Base-by-base conservation (phyloP, 2,329 filamentous ascomycete species). In the Ophiocordyceps robertsii region DNA sequence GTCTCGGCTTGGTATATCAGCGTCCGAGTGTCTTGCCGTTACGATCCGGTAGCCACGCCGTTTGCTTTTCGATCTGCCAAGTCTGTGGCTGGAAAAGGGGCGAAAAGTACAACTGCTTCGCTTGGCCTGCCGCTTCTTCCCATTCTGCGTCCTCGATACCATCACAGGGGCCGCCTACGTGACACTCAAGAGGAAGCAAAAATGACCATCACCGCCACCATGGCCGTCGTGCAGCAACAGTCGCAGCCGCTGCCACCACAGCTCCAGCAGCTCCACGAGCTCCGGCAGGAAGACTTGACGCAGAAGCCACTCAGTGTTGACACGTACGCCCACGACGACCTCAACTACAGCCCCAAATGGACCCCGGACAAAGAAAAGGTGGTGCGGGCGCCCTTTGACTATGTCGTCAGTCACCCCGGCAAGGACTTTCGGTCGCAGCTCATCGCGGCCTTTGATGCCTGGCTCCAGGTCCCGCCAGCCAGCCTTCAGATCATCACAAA, bases 401-500 rank as follows among this genome's bases (percentile, higher is more conserved):
- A 94, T 59, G 71, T 92, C 47, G 73, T 79, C 53, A 74, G 75
- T 36, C 81, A 88, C 48, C 84, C 84, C 0, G 87, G 87, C 49
- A 92, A 93, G 63, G 84, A 92, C 60, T 84, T 94, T 56, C 79
- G 88, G 49, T 73, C 80, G 37, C 81, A 85, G 63, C 70, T 90
- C 53, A 87, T 93, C 54, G 75, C 72, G 37, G 81, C 85, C 36
- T 93, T 93, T 69, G 87, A 93, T 57, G 72, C 72, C 40, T 89
- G 82, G 80, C 68, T 93, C 14, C 70, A 83, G 43, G 84, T 93
- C 16, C 85, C 86, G 0, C 59, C 70, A 7, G 72, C 77, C 45
- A 78, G 76, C 50, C 70, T 93, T 43, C 73, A 75, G 36, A 69
- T 87, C 46, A 90, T 93, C 54, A 89, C 82, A 24, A 77, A 76